Evolutionary conservation across 768 basidiomycete genomes (phyloP).

Genomic region (Leccinum fibrillosum): DNA sequence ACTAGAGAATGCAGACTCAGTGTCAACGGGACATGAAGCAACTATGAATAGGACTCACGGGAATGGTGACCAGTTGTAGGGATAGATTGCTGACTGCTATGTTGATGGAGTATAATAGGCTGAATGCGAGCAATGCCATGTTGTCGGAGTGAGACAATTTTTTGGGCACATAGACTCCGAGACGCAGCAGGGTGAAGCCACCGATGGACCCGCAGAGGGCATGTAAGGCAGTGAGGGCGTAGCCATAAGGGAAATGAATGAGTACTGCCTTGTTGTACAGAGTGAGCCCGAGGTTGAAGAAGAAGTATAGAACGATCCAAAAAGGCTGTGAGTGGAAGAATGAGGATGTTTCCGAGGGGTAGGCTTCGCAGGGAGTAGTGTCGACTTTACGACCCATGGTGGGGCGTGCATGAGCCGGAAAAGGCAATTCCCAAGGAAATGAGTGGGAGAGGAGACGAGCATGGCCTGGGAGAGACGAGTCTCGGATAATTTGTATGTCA

Average conservation of each 20-base stretch:
- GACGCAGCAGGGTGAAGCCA: conserved; percentile 59
- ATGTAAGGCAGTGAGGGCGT: conserved; percentile 91
- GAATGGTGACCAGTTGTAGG: conserved; percentile 83
- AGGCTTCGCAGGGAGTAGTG: conserved; percentile 1
- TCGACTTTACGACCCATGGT: background rate
- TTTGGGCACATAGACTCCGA: conserved; percentile 57
- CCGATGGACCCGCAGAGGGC: conserved; percentile 84
- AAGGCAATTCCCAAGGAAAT: conserved; percentile 20
- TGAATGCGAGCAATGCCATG: conserved; percentile 73
- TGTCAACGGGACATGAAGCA: background rate
- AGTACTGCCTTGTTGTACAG: conserved; percentile 95
- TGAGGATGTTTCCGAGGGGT: conserved; percentile 9
- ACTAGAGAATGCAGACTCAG: conserved; percentile 43
- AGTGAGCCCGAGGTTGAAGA: conserved; percentile 88
- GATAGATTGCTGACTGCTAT: conserved; percentile 94
- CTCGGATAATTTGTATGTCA: background rate
- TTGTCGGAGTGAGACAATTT: conserved; percentile 50
- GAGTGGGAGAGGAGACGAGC: conserved; percentile 5
- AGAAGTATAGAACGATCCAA: conserved; percentile 84
- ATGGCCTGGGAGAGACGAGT: background rate
- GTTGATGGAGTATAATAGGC: conserved; percentile 88
- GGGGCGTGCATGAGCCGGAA: conserved; percentile 11
- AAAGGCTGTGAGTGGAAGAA: conserved; percentile 34
- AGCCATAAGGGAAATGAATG: conserved; percentile 91
- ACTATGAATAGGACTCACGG: conserved; percentile 49